phyloP scores from a whole-genome alignment of 768 basidiomycete species.

The Pholiota microspora region DNA sequence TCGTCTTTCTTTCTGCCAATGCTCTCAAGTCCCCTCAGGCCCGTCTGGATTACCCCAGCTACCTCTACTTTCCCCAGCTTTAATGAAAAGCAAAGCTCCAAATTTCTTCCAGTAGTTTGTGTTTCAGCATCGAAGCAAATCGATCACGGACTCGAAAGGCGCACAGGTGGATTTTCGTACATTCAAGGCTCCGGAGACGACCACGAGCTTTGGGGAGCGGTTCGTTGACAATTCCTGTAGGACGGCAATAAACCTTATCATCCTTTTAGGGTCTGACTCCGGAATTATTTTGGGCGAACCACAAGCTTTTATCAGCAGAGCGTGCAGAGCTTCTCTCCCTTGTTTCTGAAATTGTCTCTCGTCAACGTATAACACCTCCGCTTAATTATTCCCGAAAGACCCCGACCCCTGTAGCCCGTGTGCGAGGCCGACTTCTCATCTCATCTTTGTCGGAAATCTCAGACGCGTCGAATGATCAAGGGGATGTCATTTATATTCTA shows the following conservation, averaged over 20 bases:
- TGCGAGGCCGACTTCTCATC: slow-evolving; percentile 42
- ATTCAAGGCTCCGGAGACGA: slow-evolving; percentile 96
- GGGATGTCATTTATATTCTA: slow-evolving; percentile 11
- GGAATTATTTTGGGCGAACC: slow-evolving; percentile 64
- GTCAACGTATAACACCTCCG: neutral
- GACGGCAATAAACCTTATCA: neutral
- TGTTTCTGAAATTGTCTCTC: slow-evolving; percentile 31
- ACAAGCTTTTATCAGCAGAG: slow-evolving; percentile 43
- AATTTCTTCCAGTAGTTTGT: slow-evolving; percentile 70
- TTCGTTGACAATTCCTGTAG: slow-evolving; percentile 23
- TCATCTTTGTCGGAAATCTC: slow-evolving; percentile 28
- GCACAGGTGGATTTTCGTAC: slow-evolving; percentile 73
- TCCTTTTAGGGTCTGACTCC: slow-evolving; percentile 70
- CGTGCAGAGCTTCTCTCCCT: slow-evolving; percentile 50
- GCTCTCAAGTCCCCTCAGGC: slow-evolving; percentile 67
- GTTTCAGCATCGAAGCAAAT: slow-evolving; percentile 81
- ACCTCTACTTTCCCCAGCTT: slow-evolving; percentile 44
- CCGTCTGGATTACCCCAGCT: slow-evolving; percentile 85
- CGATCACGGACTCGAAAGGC: slow-evolving; percentile 56
- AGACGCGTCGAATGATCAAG: slow-evolving; percentile 9
- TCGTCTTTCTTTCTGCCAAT: slow-evolving; percentile 71
- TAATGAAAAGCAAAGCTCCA: slow-evolving; percentile 14
- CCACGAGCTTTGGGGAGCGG: slow-evolving; percentile 87
- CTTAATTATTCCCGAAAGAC: neutral
- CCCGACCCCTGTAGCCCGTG: slow-evolving; percentile 30